These are phyloP conservation scores for Penicillium freii DNA, from an alignment of 2,329 filamentous ascomycete species.

Conservation along the genomic window DNA sequence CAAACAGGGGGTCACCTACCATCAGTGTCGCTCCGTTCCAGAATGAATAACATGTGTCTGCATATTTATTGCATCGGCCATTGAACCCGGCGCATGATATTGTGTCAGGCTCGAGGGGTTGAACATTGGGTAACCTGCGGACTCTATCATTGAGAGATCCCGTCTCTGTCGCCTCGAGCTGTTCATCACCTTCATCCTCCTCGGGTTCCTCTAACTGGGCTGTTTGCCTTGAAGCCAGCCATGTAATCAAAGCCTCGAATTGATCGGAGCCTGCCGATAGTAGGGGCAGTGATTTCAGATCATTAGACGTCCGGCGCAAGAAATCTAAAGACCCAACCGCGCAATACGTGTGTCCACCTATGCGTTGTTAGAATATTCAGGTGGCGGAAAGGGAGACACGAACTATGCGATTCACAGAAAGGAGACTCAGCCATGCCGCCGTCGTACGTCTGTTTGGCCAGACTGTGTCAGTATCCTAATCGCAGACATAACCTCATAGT, in stretches of 20 bases:
- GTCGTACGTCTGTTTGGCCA: conserved; percentile 66
- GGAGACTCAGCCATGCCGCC: conserved; percentile 78
- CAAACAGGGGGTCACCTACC: conserved; percentile 33
- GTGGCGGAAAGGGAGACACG: conserved; percentile 24
- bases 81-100: conserved; percentile 72
- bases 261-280: conserved; percentile 29
- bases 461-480: neutral
- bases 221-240: conserved; percentile 66
- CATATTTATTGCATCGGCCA: conserved; percentile 83
- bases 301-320: conserved; percentile 60
- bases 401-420: conserved; percentile 80
- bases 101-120: conserved; percentile 25
- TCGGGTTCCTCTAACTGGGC: conserved; percentile 46
- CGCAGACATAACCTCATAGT: too few relatives aligned
- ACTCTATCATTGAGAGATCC: conserved; percentile 27
- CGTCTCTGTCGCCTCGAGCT: conserved; percentile 6
- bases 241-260: conserved; percentile 47
- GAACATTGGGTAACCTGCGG: conserved; percentile 27
- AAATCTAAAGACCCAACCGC: conserved; percentile 75
- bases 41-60: conserved; percentile 94
- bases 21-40: conserved; percentile 73
- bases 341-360: conserved; percentile 89
- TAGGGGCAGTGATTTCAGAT: conserved; percentile 21
- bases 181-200: conserved; percentile 14
- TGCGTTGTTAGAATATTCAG: conserved; percentile 23